Evolutionary conservation across 2,329 filamentous ascomycete genomes (phyloP).

Genomic region (Pyrenophora seminiperda): DNA sequence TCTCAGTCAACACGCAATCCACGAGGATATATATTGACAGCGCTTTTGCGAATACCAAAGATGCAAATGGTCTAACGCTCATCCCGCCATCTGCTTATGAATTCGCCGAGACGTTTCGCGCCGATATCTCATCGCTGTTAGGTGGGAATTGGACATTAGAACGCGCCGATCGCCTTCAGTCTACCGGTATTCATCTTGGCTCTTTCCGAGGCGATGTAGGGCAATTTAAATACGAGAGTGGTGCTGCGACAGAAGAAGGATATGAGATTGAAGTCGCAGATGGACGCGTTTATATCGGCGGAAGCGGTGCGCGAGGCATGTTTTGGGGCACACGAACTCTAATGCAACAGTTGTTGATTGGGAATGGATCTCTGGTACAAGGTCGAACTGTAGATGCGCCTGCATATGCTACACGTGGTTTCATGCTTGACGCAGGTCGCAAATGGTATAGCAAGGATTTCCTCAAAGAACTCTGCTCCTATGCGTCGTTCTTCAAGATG

Average conservation of each 20-base stretch:
- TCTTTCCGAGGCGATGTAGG: constrained; percentile 32
- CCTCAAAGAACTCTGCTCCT: constrained; percentile 53
- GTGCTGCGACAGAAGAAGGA: constrained; percentile 55
- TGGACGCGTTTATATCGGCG: constrained; percentile 47
- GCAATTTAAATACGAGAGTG: constrained; percentile 55
- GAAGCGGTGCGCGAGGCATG: constrained; percentile 53
- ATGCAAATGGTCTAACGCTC: constrained; percentile 56
- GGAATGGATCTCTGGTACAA: constrained; percentile 38
- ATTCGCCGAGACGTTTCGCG: constrained; percentile 55
- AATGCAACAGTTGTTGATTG: constrained; percentile 50
- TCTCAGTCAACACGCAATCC: constrained; percentile 26
- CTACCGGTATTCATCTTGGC: constrained; percentile 53
- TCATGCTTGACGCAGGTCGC: constrained; percentile 53
- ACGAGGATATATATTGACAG: constrained; percentile 52
- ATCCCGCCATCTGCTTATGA: constrained; percentile 58
- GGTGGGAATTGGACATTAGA: constrained; percentile 52
- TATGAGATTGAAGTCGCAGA: constrained; percentile 53
- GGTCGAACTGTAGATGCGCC: constrained; percentile 49
- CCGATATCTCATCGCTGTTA: constrained; percentile 53
- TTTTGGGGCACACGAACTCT: constrained; percentile 57
- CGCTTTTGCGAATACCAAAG: constrained; percentile 48
- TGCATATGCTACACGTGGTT: constrained; percentile 53
- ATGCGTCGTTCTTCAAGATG: constrained; percentile 56
- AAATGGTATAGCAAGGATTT: constrained; percentile 53
- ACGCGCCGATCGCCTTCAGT: constrained; percentile 44